Evolutionary conservation across 495 filamentous ascomycete genomes (phyloP), one percentile per base, ranked within the genome.

Genomic region (Physcia stellaris): DNA sequence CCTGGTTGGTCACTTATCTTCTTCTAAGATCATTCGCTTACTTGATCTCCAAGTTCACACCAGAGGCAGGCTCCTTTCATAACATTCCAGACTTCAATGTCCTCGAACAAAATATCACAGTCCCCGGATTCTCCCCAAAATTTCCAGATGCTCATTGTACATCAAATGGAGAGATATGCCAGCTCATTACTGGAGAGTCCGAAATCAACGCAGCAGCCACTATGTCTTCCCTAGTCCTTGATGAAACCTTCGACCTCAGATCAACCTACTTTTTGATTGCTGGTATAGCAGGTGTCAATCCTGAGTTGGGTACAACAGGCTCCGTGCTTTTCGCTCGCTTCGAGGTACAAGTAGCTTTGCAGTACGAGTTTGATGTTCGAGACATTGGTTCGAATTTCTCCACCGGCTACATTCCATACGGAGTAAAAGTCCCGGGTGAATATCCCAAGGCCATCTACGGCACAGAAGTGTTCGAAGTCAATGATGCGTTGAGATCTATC

Each of bases 401-500:
- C 18, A 11, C 18, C 24, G 38, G 77, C 12, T 86, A 85, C 47
- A 57, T 84, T 17, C 65, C 77, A 0, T 70, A 71, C 47, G 80
- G 79, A 4, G 54, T 67, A 2, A 44, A 55, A 4, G 34, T 23
- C 20, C 74, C 79, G 2, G 48, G 62, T 32, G 50, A 79, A 42
- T 85, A 80, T 48, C 80, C 81, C 0, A 50, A 51, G 31, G 63
- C 42, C 35, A 66, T 80, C 51, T 85, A 85, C 56, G 80, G 81
- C 33, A 83, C 80, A 6, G 81, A 86, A 56, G 80, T 84, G 18
- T 77, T 81, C 55, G 80, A 85, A 52, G 54, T 85, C 23, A 83
- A 80, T 54, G 63, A 65, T 17, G 62, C 63, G 4, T 66, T 85
- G 1, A 69, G 75, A 13, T 55, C 67, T 18, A 47, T 67, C 4